phyloP scores from a whole-genome alignment of 495 filamentous ascomycete species.

The Mytilinidion resinicola region DNA sequence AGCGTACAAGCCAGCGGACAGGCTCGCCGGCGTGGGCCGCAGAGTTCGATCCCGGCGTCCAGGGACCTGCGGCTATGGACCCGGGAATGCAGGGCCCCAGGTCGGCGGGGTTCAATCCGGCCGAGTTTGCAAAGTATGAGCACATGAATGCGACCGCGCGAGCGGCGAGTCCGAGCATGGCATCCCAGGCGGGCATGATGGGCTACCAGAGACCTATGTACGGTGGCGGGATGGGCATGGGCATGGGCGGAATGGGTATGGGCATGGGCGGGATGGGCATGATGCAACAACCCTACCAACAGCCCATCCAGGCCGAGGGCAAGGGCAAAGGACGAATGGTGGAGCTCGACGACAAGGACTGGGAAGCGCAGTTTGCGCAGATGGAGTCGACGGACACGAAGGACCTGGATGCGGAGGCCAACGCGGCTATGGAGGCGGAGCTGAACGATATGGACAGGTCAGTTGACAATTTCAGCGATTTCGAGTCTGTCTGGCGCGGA shows the following conservation, averaged over 20 bases:
- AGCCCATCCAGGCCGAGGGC: constrained; percentile 52
- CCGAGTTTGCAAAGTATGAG: constrained; percentile 82
- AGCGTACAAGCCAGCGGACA: constrained; percentile 48
- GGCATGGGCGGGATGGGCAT: constrained; percentile 29
- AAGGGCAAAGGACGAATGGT: constrained; percentile 90
- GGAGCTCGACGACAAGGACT: constrained; percentile 86
- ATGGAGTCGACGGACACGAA: constrained; percentile 65
- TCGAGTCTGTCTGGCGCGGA: constrained; percentile 83
- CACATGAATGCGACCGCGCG: constrained; percentile 55
- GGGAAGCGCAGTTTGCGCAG: constrained; percentile 92
- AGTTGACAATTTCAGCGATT: constrained; percentile 69
- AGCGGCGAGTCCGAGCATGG: constrained; percentile 49
- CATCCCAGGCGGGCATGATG: constrained; percentile 44
- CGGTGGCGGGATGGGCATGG: constrained; percentile 38
- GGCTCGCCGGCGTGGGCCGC: constrained; percentile 61
- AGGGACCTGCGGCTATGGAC: constrained; percentile 70
- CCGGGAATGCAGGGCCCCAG: constrained; percentile 47
- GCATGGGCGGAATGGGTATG: constrained; percentile 37
- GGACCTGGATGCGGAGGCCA: constrained; percentile 61
- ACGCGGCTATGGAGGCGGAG: constrained; percentile 77
- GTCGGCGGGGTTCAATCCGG: constrained; percentile 62
- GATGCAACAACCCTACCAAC: constrained; percentile 41
- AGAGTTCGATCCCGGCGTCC: constrained; percentile 56
- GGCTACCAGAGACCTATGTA: constrained; percentile 59
- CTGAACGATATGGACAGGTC: constrained; percentile 85